These are phyloP conservation scores for Gyrodon lividus DNA, from an alignment of 768 basidiomycete species.

Conservation along the genomic window DNA sequence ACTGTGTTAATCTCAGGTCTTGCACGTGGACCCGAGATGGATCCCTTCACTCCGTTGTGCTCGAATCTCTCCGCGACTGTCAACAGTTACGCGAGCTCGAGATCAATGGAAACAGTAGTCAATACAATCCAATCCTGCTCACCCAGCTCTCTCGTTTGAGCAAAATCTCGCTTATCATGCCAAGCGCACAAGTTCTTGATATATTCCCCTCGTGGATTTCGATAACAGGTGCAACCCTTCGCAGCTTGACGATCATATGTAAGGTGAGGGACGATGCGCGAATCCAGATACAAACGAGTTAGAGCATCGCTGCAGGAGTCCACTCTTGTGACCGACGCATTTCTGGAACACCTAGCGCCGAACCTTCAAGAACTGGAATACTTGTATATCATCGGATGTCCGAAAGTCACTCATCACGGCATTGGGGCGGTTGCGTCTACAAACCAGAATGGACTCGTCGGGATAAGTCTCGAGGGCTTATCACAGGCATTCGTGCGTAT, in stretches of 20 bases:
- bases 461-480: slow-evolving; percentile 61
- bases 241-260: slow-evolving; percentile 64
- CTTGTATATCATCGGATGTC: slow-evolving; percentile 65
- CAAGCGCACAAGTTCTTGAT: slow-evolving; percentile 51
- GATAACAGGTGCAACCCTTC: slow-evolving; percentile 44
- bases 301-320: slow-evolving; percentile 44
- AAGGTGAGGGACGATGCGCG: slow-evolving; percentile 43
- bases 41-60: slow-evolving; percentile 58
- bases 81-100: slow-evolving; percentile 54
- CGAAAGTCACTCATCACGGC: slow-evolving; percentile 63
- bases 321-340: slow-evolving; percentile 53
- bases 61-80: slow-evolving; percentile 48
- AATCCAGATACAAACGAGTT: not conserved
- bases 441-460: slow-evolving; percentile 47
- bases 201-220: slow-evolving; percentile 52
- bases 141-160: slow-evolving; percentile 48
- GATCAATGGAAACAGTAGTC: slow-evolving; percentile 63
- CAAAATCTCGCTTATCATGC: slow-evolving; percentile 74
- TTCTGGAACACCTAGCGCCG: slow-evolving; percentile 51
- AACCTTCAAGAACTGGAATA: slow-evolving; percentile 51
- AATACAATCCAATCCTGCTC: slow-evolving; percentile 49
- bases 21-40: slow-evolving; percentile 85
- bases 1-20: slow-evolving; percentile 58
- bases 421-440: slow-evolving; percentile 49
- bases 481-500: slow-evolving; percentile 57